These are phyloP conservation scores for Daldinia childiae DNA, from an alignment of 495 filamentous ascomycete species.

Conservation along the genomic window DNA sequence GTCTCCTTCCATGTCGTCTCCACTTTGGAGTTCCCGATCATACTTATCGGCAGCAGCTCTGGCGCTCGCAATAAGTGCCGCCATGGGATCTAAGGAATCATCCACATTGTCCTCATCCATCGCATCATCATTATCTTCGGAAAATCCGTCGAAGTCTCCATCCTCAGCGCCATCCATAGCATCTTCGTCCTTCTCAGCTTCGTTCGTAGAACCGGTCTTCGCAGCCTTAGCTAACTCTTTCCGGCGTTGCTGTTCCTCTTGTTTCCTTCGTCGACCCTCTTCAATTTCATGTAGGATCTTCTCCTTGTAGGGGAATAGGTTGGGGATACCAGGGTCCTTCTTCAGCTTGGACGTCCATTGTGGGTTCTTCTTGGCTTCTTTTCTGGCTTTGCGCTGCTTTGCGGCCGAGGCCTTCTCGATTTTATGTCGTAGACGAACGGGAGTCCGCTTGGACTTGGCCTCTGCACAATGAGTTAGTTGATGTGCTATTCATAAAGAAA, in stretches of 20 bases:
- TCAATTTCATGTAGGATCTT: conserved; percentile 94
- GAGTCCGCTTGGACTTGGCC: conserved; percentile 90
- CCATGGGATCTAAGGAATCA: conserved; percentile 81
- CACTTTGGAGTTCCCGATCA: conserved; percentile 67
- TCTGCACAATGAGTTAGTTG: conserved; percentile 62
- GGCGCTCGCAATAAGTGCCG: conserved; percentile 90
- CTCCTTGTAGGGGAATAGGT: conserved; percentile 97
- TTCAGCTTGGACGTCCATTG: conserved; percentile 92
- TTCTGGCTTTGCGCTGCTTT: conserved; percentile 89
- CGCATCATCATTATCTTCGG: conserved; percentile 52
- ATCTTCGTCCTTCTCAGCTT: conserved; percentile 54
- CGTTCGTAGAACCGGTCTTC: conserved; percentile 53
- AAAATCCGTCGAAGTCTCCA: conserved; percentile 59
- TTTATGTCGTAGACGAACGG: conserved; percentile 90
- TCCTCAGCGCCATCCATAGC: conserved; percentile 57
- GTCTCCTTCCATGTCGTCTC: conserved; percentile 69
- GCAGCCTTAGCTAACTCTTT: conserved; percentile 76
- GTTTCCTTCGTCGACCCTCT: conserved; percentile 79
- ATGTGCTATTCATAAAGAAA: background rate
- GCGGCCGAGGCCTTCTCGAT: conserved; percentile 92
- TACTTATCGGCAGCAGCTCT: conserved; percentile 85
- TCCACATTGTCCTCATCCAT: conserved; percentile 64
- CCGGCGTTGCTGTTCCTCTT: conserved; percentile 75
- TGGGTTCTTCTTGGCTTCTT: conserved; percentile 93
- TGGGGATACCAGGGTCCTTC: conserved; percentile 97